Conservation (phyloP, 2,329 filamentous ascomycete genomes). For the Biscogniauxia sp. region DNA sequence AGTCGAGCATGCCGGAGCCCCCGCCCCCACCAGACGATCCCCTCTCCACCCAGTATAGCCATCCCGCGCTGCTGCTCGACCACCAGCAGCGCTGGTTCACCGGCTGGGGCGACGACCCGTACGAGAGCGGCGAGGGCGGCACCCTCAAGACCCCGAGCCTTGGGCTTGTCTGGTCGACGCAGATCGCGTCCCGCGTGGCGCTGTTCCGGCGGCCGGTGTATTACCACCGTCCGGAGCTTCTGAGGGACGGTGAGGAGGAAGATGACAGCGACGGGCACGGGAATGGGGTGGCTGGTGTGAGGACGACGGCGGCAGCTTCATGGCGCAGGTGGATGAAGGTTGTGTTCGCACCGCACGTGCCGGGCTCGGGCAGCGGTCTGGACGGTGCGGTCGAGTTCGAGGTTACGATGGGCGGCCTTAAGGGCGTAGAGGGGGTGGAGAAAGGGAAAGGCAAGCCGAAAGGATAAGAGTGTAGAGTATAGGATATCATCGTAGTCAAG, state of each 20-base stretch:
- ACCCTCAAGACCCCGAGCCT: slow-evolving; percentile 79
- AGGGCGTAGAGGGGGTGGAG: slow-evolving; percentile 30
- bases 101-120: slow-evolving; percentile 78
- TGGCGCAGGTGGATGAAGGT: slow-evolving; percentile 83
- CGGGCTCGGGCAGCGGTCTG: slow-evolving; percentile 47
- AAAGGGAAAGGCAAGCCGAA: slow-evolving; percentile 12
- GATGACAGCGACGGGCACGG: slow-evolving; percentile 38
- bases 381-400: slow-evolving; percentile 67
- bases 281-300: slow-evolving; percentile 21
- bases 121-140: slow-evolving; percentile 36
- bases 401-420: slow-evolving; percentile 66
- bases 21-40: slow-evolving; percentile 28
- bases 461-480: neutral
- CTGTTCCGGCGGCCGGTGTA: slow-evolving; percentile 65
- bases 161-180: slow-evolving; percentile 87
- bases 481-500: neutral
- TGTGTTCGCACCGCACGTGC: slow-evolving; percentile 80
- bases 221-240: slow-evolving; percentile 15
- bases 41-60: slow-evolving; percentile 26
- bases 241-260: slow-evolving; percentile 26
- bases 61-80: slow-evolving; percentile 67
- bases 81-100: slow-evolving; percentile 95
- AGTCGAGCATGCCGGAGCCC: slow-evolving; percentile 35
- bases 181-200: slow-evolving; percentile 79
- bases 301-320: slow-evolving; percentile 48